phyloP scores from a whole-genome alignment of 768 basidiomycete genomes.

The Candolleomyces eurysporus region DNA sequence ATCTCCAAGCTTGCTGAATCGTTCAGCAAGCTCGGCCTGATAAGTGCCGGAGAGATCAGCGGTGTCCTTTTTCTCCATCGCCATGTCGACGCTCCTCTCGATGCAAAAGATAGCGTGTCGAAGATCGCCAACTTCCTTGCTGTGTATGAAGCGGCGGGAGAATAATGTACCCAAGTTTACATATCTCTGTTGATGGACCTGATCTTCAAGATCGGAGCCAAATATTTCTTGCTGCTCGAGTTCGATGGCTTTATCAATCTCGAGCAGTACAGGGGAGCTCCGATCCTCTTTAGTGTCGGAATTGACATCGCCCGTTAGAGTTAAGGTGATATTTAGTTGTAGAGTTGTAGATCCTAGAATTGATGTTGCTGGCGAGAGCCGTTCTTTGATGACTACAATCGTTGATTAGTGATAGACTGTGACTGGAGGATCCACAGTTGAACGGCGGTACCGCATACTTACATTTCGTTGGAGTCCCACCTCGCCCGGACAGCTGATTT shows the following conservation, averaged over 20 bases:
- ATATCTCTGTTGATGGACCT: slow-evolving; percentile 1
- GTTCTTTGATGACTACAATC: no score
- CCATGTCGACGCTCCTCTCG: background rate
- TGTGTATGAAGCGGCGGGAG: background rate
- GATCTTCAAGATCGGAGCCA: background rate
- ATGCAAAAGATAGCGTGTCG: background rate
- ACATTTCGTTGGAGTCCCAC: no score
- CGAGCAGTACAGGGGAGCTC: background rate
- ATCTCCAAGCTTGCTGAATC: background rate
- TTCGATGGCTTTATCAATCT: background rate
- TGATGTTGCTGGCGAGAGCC: no score
- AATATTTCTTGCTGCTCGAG: background rate
- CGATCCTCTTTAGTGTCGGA: no score
- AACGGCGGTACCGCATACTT: no score
- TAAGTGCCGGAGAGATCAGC: no score
- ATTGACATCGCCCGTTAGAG: no score
- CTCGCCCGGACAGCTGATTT: no score
- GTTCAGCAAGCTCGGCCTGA: background rate
- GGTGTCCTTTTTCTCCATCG: background rate
- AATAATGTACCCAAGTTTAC: background rate
- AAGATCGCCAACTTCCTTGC: background rate
- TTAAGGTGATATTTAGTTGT: no score
- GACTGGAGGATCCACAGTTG: no score
- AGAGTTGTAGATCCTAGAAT: no score
- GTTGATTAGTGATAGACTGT: no score